Evolutionary conservation across 495 filamentous ascomycete species (phyloP).

Genomic region (Cenococcum geophilum): DNA sequence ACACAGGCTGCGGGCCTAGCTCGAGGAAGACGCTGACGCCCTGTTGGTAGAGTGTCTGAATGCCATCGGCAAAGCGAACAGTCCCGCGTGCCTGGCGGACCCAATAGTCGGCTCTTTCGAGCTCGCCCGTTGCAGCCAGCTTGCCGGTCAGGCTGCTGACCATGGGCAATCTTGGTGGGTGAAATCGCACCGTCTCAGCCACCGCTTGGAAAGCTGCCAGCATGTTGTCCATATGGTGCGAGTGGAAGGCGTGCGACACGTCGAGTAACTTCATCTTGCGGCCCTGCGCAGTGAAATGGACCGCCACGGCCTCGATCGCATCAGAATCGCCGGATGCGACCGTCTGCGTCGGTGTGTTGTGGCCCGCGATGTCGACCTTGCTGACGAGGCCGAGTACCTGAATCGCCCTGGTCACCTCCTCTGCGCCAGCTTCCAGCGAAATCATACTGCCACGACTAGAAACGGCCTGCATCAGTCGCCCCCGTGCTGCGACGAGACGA

Average conservation of each 20-base stretch:
- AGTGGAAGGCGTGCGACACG: constrained; percentile 52
- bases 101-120: constrained; percentile 35
- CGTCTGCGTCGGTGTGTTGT: constrained; percentile 36
- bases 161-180: constrained; percentile 25
- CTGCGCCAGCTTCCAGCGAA: not conserved
- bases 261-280: constrained; percentile 39
- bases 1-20: constrained; percentile 31
- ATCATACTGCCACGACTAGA: constrained; percentile 15
- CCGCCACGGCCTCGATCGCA: constrained; percentile 36
- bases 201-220: constrained; percentile 29
- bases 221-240: constrained; percentile 49
- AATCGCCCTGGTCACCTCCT: not conserved
- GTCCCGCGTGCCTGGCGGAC: constrained; percentile 29
- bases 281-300: constrained; percentile 25
- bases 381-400: constrained; percentile 14
- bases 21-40: constrained; percentile 35
- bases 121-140: constrained; percentile 25
- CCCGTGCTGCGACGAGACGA: constrained; percentile 4
- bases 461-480: constrained; percentile 8
- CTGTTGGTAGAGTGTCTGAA: constrained; percentile 23
- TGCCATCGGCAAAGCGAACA: constrained; percentile 32
- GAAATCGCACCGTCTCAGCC: constrained; percentile 27
- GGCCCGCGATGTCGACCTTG: constrained; percentile 34
- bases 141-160: constrained; percentile 34
- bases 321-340: constrained; percentile 34